phyloP scores from a whole-genome alignment of 768 basidiomycete genomes.

The Boletus rex-veris region DNA sequence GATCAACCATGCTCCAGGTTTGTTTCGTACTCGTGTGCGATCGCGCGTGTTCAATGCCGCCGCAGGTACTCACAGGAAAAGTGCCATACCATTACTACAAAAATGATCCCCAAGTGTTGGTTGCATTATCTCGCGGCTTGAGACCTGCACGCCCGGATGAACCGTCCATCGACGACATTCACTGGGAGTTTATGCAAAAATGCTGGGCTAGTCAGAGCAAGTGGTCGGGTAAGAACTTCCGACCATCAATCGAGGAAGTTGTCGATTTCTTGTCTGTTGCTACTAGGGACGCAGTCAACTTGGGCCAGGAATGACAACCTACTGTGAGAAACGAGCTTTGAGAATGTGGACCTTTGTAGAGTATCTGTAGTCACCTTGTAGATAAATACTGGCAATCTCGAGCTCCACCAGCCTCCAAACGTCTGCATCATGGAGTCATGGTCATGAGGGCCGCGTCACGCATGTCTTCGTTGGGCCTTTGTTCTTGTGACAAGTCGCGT shows the following conservation, averaged over 20 bases:
- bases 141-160: slow-evolving; percentile 7
- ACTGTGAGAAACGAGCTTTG: background rate
- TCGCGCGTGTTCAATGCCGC: background rate
- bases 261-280: slow-evolving; percentile 17
- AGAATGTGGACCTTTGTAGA: too few species aligned
- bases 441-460: background rate
- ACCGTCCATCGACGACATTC: background rate
- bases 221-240: background rate
- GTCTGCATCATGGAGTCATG: too few species aligned
- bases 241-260: slow-evolving; percentile 17
- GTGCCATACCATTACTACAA: slow-evolving; percentile 24
- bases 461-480: background rate
- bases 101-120: slow-evolving; percentile 23
- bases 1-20: slow-evolving; percentile 32
- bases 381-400: too few species aligned
- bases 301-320: background rate
- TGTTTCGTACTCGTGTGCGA: background rate
- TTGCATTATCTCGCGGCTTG: slow-evolving; percentile 14
- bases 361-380: background rate
- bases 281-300: background rate
- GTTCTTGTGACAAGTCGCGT: slow-evolving; percentile 16
- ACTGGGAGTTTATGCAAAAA: slow-evolving; percentile 20
- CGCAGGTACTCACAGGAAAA: slow-evolving; percentile 28
- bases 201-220: slow-evolving; percentile 27
- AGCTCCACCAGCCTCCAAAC: too few species aligned